phyloP scores from a whole-genome alignment of 1,284 basidiomycete species.

The Sporisorium graminicola region DNA sequence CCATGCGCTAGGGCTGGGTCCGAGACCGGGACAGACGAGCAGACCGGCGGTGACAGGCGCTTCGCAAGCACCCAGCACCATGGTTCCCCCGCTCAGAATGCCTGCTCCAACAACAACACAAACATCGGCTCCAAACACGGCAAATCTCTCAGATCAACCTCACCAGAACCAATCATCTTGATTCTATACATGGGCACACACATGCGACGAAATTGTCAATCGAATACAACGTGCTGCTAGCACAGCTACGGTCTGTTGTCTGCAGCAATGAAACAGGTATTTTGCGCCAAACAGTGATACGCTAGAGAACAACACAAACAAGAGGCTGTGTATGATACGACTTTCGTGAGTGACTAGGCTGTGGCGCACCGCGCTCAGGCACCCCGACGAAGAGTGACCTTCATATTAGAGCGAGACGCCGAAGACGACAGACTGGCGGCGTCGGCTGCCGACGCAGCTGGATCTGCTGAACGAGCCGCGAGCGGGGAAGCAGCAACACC shows the following conservation, averaged over 20 bases:
- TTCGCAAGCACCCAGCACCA: background rate
- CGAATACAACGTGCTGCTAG: too few relatives aligned
- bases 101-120: background rate
- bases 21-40: background rate
- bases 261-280: background rate
- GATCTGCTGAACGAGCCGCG: background rate
- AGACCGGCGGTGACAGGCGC: background rate
- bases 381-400: slow-evolving; percentile 33
- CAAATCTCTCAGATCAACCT: background rate
- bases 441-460: slow-evolving; percentile 6
- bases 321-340: background rate
- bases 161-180: background rate
- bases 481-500: slow-evolving; percentile 10
- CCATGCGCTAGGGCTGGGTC: slow-evolving; percentile 6
- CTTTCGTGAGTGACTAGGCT: too few relatives aligned
- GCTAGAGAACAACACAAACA: slow-evolving; percentile 12
- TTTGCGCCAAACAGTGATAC: background rate
- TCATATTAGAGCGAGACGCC: slow-evolving; percentile 30
- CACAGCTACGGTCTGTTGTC: background rate
- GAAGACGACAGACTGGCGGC: slow-evolving; percentile 8
- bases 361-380: background rate
- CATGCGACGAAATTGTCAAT: background rate
- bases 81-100: slow-evolving; percentile 4
- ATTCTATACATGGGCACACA: background rate
- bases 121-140: background rate